Evolutionary conservation across 345 rosid genomes (phyloP).

Genomic region (Eucalyptus erythrocorys): DNA sequence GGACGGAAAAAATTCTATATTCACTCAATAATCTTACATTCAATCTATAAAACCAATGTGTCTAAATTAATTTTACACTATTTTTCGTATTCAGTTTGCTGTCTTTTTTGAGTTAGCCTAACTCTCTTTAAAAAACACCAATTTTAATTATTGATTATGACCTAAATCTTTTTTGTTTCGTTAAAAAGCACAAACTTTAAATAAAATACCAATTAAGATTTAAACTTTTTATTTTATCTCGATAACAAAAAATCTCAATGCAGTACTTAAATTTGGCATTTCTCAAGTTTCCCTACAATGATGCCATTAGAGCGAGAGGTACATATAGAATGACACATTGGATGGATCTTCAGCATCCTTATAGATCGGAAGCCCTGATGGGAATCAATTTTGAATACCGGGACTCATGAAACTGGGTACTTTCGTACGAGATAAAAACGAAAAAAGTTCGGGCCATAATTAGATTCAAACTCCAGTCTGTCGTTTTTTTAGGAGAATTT

Average conservation of each 20-base stretch:
- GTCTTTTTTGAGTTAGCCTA: neutral
- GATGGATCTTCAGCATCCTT: too few relatives aligned
- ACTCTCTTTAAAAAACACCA: too few relatives aligned
- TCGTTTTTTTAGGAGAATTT: neutral
- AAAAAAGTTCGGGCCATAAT: neutral
- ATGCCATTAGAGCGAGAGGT: rapidly evolving
- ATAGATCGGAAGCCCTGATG: rapidly evolving
- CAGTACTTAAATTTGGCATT: rapidly evolving
- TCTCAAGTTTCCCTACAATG: rapidly evolving
- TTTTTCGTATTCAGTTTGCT: rapidly evolving
- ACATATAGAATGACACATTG: neutral
- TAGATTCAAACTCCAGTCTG: neutral
- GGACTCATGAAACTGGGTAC: neutral
- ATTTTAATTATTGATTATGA: too few relatives aligned
- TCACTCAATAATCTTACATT: neutral
- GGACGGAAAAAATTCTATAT: neutral
- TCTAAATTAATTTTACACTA: neutral
- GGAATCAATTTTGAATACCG: neutral
- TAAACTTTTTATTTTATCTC: neutral
- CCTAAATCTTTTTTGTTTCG: rapidly evolving
- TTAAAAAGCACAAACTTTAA: neutral
- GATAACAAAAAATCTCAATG: neutral
- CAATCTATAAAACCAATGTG: rapidly evolving
- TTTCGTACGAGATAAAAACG: neutral
- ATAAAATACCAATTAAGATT: rapidly evolving